phyloP scores from a whole-genome alignment of 2,329 filamentous ascomycete genomes.

The Claviceps arundinis region DNA sequence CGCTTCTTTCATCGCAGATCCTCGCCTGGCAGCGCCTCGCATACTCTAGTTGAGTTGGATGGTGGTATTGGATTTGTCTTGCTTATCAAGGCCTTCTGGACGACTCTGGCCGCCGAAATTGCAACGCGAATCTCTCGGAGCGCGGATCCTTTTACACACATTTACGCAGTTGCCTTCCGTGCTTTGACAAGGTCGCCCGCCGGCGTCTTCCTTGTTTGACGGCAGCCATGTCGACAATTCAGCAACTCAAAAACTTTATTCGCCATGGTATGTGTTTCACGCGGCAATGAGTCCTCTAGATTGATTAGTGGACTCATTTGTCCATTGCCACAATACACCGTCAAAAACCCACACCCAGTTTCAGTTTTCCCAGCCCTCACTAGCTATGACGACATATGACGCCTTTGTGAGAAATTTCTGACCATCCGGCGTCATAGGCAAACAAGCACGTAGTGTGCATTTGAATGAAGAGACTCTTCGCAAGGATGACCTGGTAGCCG shows the following conservation, averaged over 20 bases:
- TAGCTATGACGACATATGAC: conserved; percentile 5
- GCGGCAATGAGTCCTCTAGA: background rate
- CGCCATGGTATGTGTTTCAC: conserved; percentile 52
- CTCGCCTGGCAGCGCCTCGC: background rate
- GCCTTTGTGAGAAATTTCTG: background rate
- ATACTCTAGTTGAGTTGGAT: background rate
- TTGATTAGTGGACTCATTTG: background rate
- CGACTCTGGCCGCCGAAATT: background rate
- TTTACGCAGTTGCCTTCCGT: background rate
- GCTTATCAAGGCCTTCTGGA: background rate
- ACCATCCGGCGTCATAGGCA: conserved; percentile 40
- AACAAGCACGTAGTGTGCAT: conserved; percentile 66
- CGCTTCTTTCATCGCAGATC: background rate
- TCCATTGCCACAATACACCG: background rate
- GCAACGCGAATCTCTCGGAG: background rate
- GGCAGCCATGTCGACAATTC: conserved; percentile 55
- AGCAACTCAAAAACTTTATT: conserved; percentile 97
- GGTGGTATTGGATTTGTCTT: background rate
- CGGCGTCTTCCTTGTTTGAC: conserved; percentile 7
- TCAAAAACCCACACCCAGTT: background rate
- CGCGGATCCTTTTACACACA: background rate
- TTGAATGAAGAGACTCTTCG: conserved; percentile 35
- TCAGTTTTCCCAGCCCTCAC: background rate
- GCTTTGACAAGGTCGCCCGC: conserved; percentile 7
- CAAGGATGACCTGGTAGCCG: conserved; percentile 37